Conservation (phyloP, 495 filamentous ascomycete genomes). For the Chaetomidium leptoderma region DNA sequence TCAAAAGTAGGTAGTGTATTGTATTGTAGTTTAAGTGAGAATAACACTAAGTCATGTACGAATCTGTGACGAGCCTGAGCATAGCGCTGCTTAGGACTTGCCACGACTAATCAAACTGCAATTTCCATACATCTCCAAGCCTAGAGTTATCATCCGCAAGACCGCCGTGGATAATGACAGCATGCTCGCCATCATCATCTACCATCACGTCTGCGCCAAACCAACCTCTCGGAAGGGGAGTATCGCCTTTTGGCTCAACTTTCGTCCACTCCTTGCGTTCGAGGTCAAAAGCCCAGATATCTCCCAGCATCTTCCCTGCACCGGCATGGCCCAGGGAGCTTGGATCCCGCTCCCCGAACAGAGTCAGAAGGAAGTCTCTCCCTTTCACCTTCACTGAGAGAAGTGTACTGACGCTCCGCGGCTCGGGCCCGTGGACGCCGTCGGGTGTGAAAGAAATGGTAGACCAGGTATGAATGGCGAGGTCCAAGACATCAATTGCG, state of each 20-base stretch:
- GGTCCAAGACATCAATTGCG: neutral
- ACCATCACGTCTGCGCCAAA: neutral
- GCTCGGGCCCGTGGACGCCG: conserved; percentile 1
- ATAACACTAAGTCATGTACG: too few species aligned
- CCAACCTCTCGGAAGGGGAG: neutral
- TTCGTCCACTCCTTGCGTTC: neutral
- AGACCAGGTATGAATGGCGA: neutral
- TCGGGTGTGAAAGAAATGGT: neutral
- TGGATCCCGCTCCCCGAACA: neutral
- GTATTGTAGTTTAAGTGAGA: too few species aligned
- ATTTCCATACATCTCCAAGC: neutral
- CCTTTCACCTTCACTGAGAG: neutral
- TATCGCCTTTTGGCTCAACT: neutral
- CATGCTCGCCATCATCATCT: neutral
- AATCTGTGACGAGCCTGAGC: too few species aligned
- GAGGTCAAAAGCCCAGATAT: neutral
- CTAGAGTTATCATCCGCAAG: neutral
- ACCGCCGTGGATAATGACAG: neutral
- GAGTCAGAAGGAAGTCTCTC: neutral
- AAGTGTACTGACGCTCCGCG: neutral
- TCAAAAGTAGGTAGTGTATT: too few species aligned
- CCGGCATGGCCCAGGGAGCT: neutral
- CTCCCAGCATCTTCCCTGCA: neutral
- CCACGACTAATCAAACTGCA: neutral
- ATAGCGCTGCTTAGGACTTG: too few species aligned